Conservation (phyloP, 306 rosid species). For the Pyrus pyrifolia region DNA sequence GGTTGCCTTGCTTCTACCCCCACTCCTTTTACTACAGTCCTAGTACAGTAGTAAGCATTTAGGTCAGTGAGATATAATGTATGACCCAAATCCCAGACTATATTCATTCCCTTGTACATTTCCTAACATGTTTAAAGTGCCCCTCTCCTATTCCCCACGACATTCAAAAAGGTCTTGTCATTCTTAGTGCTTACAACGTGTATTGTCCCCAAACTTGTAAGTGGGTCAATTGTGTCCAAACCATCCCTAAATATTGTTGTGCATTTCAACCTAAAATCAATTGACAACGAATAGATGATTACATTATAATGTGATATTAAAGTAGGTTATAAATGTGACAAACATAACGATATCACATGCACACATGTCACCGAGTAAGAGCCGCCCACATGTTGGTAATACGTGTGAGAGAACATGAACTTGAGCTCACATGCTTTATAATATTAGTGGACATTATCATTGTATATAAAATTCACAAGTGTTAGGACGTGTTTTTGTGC, state of each 20-base stretch:
- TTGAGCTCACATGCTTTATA: too few relatives aligned
- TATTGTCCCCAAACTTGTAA: background rate
- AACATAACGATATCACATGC: too few relatives aligned
- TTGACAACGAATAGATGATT: too few relatives aligned
- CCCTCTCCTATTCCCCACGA: background rate
- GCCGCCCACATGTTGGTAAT: background rate
- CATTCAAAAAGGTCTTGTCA: background rate
- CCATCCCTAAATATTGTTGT: too few relatives aligned
- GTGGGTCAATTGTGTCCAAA: background rate
- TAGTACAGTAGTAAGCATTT: background rate
- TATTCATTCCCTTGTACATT: background rate
- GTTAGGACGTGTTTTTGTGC: too few relatives aligned
- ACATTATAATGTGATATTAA: too few relatives aligned
- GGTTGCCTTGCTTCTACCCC: slow-evolving; percentile 11
- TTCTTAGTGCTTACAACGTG: background rate
- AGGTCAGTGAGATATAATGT: background rate
- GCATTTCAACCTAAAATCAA: too few relatives aligned
- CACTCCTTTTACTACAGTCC: background rate
- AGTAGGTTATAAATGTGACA: too few relatives aligned
- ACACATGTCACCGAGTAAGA: background rate
- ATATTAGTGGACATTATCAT: background rate
- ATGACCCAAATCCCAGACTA: background rate
- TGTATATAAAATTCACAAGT: background rate
- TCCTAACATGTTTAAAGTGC: background rate
- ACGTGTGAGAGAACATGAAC: too few relatives aligned